A percentile compares a stretch with the other conserved stretches of the same genome.
Evolutionary conservation across 305 asterid genomes (phyloP).

Genomic region (Fraxinus ornus): DNA sequence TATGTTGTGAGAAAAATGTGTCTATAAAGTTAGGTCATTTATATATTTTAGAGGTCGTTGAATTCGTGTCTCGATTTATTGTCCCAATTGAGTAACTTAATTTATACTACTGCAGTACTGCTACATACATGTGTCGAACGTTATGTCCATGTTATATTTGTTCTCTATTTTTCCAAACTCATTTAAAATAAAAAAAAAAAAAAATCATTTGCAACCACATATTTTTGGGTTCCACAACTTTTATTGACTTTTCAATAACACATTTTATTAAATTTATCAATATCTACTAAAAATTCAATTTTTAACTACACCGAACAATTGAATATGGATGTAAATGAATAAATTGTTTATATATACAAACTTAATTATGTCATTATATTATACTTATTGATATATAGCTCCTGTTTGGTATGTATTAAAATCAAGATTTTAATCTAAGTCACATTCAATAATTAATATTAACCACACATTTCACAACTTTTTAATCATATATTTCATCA

Average conservation of each 20-base stretch:
- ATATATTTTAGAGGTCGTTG: background rate
- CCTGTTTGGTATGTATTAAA: too few species aligned
- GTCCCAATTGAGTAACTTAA: background rate
- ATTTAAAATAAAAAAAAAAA: too few species aligned
- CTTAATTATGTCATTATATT: background rate
- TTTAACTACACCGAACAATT: background rate
- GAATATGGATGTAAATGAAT: background rate
- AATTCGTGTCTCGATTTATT: background rate
- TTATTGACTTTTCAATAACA: too few species aligned
- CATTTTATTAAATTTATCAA: background rate
- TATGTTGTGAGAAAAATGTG: background rate
- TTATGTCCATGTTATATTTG: background rate
- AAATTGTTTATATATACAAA: background rate
- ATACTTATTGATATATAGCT: background rate
- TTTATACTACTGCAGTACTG: too few species aligned
- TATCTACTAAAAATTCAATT: too few species aligned
- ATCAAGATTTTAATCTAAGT: too few species aligned
- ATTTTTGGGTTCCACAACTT: too few species aligned
- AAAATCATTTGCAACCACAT: too few species aligned
- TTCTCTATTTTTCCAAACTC: background rate
- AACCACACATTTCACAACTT: too few species aligned
- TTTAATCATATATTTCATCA: too few species aligned
- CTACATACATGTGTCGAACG: too few species aligned
- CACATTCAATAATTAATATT: too few species aligned
- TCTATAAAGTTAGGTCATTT: background rate